Percentiles rank a stretch among this genome's conserved stretches.
phyloP scores from a whole-genome alignment of 495 filamentous ascomycete species.

The Talaromyces ruber region DNA sequence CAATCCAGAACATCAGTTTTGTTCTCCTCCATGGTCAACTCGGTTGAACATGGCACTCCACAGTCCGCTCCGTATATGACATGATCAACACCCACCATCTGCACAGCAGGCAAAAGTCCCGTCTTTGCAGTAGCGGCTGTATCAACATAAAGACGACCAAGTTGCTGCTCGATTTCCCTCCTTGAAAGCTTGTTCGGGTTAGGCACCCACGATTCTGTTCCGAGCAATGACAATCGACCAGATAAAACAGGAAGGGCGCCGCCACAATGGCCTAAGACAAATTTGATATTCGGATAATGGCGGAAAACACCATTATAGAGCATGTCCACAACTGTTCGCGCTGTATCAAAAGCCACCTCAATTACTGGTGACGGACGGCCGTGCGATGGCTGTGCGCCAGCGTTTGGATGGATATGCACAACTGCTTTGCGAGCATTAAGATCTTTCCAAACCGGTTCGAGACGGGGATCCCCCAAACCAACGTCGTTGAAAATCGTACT shows the following conservation, averaged over 20 bases:
- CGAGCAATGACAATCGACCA: constrained; percentile 1
- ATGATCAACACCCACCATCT: constrained; percentile 2
- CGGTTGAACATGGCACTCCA: constrained; percentile 5
- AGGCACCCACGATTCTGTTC: not conserved
- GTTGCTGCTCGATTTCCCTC: not conserved
- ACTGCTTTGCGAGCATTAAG: not conserved
- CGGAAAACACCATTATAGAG: not conserved
- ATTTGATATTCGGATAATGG: not conserved
- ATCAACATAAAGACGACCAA: not conserved
- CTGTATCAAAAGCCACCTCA: not conserved
- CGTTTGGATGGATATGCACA: not conserved
- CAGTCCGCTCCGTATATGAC: constrained; percentile 5
- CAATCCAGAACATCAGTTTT: not conserved
- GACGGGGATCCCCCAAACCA: not conserved
- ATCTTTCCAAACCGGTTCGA: not conserved
- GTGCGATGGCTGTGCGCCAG: not conserved
- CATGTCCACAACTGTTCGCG: not conserved
- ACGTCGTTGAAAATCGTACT: not conserved
- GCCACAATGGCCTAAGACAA: constrained; percentile 2
- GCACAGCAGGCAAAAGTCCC: not conserved
- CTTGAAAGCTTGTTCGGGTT: not conserved
- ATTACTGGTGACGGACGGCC: not conserved
- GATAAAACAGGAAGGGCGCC: constrained; percentile 1
- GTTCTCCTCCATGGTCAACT: constrained; percentile 5
- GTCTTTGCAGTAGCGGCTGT: constrained; percentile 1